Evolutionary conservation across 2,329 filamentous ascomycete genomes (phyloP).

Genomic region (Fusarium multiceps): DNA sequence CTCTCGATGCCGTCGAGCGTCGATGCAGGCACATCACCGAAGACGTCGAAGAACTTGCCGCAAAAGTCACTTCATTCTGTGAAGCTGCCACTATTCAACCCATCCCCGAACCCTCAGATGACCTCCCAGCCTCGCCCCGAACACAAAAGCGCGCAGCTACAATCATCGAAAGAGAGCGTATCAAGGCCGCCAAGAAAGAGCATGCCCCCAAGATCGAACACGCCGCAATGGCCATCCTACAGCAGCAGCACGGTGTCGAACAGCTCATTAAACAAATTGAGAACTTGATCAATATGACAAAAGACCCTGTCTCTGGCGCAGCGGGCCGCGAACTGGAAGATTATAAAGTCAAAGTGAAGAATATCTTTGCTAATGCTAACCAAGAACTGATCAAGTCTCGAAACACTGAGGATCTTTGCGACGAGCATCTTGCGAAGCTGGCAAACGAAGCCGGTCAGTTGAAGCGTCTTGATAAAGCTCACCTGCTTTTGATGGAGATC

Average conservation of each 20-base stretch:
- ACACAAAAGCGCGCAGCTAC: constrained; percentile 3
- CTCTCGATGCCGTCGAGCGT: constrained; percentile 18
- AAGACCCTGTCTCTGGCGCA: not conserved
- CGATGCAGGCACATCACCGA: not conserved
- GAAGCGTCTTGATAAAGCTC: constrained; percentile 11
- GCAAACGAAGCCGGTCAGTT: constrained; percentile 13
- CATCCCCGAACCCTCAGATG: not conserved
- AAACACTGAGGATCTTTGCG: not conserved
- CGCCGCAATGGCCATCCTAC: not conserved
- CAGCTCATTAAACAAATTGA: not conserved
- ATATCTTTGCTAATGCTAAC: not conserved
- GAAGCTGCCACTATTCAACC: not conserved
- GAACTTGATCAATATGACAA: not conserved
- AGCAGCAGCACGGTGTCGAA: not conserved
- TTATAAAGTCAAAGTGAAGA: not conserved
- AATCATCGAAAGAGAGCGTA: constrained; percentile 17
- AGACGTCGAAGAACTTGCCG: not conserved
- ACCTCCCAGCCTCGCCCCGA: not conserved
- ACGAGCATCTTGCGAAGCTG: constrained; percentile 6
- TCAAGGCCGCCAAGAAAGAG: not conserved
- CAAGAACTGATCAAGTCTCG: not conserved
- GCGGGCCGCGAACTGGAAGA: constrained; percentile 12
- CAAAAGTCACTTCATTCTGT: constrained; percentile 3
- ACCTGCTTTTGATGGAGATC: not conserved
- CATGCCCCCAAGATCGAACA: not conserved